Conservation (phyloP, 805 yeast genomes). For the Jamesozyma hellenica region DNA sequence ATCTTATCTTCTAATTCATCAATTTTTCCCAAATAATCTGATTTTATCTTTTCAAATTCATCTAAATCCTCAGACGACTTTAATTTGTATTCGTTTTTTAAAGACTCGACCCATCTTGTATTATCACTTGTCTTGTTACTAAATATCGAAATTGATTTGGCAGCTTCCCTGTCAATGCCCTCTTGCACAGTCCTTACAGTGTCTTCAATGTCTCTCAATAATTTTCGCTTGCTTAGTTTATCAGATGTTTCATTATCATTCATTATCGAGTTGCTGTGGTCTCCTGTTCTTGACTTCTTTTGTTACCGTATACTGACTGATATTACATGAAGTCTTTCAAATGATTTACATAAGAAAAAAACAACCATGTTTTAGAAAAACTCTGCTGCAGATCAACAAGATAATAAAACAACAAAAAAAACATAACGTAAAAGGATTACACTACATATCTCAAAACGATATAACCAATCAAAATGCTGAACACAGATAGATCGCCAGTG, state of each 20-base stretch:
- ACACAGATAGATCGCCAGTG: background rate
- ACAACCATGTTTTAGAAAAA: no score
- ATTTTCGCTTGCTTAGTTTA: constrained; percentile 1
- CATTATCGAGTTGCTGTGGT: background rate
- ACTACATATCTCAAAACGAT: background rate
- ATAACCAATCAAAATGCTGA: background rate
- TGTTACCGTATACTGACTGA: no score
- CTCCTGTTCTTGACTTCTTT: background rate
- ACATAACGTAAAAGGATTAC: background rate
- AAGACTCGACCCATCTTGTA: constrained; percentile 16
- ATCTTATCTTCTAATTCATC: constrained; percentile 29
- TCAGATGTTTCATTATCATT: background rate
- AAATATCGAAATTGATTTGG: constrained; percentile 21
- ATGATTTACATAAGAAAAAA: no score
- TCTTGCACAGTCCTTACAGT: constrained; percentile 19
- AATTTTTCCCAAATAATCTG: constrained; percentile 12
- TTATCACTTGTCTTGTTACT: constrained; percentile 15
- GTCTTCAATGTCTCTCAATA: constrained; percentile 16
- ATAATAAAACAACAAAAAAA: no score
- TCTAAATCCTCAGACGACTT: constrained; percentile 18
- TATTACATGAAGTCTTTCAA: no score
- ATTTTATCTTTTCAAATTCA: constrained; percentile 26
- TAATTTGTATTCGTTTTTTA: constrained; percentile 13
- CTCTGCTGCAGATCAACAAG: no score
- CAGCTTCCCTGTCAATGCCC: constrained; percentile 19